A percentile compares a stretch with the other conserved stretches of the same genome.
These are phyloP conservation scores for Debaryomyces hansenii DNA, from an alignment of 805 yeast species.

Conservation along the genomic window DNA sequence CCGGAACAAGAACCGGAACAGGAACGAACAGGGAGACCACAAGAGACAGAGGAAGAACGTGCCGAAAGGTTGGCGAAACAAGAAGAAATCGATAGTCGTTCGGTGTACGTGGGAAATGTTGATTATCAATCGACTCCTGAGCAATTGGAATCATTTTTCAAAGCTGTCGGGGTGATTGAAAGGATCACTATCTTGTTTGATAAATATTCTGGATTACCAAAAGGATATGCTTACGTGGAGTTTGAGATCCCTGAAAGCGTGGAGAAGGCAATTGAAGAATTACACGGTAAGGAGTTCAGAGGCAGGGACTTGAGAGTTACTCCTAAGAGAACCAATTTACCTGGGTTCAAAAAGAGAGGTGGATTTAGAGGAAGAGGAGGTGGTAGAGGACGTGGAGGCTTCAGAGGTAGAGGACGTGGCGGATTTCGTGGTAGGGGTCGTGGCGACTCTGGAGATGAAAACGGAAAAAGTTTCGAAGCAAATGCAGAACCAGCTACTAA, in stretches of 20 bases:
- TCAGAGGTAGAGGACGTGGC: conserved; percentile 32
- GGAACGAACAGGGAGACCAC: conserved; percentile 2
- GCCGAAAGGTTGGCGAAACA: conserved; percentile 36
- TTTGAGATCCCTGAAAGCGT: conserved; percentile 47
- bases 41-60: conserved; percentile 32
- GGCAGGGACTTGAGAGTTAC: conserved; percentile 49
- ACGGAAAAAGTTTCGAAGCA: too few species aligned
- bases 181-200: conserved; percentile 54
- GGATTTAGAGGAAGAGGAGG: conserved; percentile 21
- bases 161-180: conserved; percentile 44
- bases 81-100: conserved; percentile 50
- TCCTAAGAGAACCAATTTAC: conserved; percentile 55
- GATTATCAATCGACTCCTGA: conserved; percentile 50
- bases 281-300: conserved; percentile 43
- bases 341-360: conserved; percentile 38
- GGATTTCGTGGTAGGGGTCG: conserved; percentile 19
- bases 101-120: conserved; percentile 55
- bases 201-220: conserved; percentile 45
- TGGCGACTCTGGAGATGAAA: conserved; percentile 6
- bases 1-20: conserved; percentile 9
- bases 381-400: conserved; percentile 33
- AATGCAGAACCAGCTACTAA: too few species aligned
- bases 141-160: conserved; percentile 48
- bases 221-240: conserved; percentile 66
- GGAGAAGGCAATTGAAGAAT: conserved; percentile 42